These are phyloP conservation scores for Metarhizium sp. DNA, from an alignment of 2,329 filamentous ascomycete species.

Conservation along the genomic window DNA sequence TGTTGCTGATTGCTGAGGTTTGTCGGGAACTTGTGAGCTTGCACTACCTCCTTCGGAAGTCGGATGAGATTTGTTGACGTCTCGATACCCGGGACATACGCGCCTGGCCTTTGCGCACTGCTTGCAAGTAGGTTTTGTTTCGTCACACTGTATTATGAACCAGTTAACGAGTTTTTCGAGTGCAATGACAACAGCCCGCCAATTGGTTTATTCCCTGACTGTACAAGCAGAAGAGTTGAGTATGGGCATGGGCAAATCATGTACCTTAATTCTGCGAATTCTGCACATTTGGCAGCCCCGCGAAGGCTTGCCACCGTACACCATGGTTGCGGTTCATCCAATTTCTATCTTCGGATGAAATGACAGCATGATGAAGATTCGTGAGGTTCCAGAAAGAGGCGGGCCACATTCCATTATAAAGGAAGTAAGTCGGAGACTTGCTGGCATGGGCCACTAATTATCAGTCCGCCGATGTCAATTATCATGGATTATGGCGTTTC, in stretches of 20 bases:
- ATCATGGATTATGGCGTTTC: not conserved
- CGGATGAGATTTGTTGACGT: conserved; percentile 51
- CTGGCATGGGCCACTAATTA: not conserved
- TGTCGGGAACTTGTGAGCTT: conserved; percentile 50
- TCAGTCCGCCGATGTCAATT: not conserved
- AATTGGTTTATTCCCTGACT: not conserved
- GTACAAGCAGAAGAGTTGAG: not conserved
- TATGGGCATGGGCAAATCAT: not conserved
- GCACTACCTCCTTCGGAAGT: not conserved
- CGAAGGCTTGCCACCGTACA: conserved; percentile 55
- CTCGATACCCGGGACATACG: conserved; percentile 55
- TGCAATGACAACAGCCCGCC: not conserved
- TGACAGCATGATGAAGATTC: not conserved
- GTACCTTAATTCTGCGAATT: conserved; percentile 61
- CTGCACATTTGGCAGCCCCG: conserved; percentile 65
- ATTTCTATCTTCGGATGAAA: not conserved
- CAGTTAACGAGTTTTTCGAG: not conserved
- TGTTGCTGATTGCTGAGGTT: conserved; percentile 43
- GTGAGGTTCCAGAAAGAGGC: not conserved
- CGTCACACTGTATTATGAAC: conserved; percentile 44
- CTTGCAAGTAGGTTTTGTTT: conserved; percentile 53
- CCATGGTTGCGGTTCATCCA: conserved; percentile 31
- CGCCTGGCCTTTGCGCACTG: conserved; percentile 54
- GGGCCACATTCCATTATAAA: not conserved
- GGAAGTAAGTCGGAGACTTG: not conserved